Evolutionary conservation across 352 stramenopile species (phyloP), one percentile per base, ranked within the genome.

Genomic region (Phytophthora sansomeana): DNA sequence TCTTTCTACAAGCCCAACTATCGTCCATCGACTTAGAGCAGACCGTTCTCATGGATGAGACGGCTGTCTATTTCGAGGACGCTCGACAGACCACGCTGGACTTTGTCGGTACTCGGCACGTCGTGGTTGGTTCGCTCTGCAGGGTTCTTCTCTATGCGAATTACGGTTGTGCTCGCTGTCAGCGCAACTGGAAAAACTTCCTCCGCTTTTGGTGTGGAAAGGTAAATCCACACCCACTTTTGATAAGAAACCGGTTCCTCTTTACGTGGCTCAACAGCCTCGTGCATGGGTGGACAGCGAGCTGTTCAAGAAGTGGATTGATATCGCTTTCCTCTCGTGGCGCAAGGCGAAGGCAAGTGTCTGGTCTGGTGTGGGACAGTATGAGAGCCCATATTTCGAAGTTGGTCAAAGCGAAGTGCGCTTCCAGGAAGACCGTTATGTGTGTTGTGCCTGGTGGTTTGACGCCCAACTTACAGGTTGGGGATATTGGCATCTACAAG

Each of bases 51-150:
- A 68, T 74, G 63, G 64, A 70, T 36, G 58, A 74, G 38, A 67
- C 53, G n/a, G 59, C 55, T 1, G 70, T 78, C 3, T 69, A 67
- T 33, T 74, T 78, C 39, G 41, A 74, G 51, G 57, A 68, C 32
- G 53, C 53, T 6, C 42, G 60, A 11, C 6, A 46, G 8, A 32
- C 59, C 10, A 74, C 41, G 29, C 33, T 72, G 6, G 55, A 74
- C 29, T 24, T 62, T 9, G 43, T 28, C 5, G 58, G 69, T 13
- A 35, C 50, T 28, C 51, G 49, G 2, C 54, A 71, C 36, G 55
- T 74, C 17, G 64, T n/a, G n/a, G n/a, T n/a, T 71, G 5, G 28
- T 77, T 14, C 47, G 48, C 3, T 74, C 53, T 29, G 67, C 64
- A 8, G 64, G 59, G 1, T 77, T 67, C 48, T 58, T 50, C 14